Evolutionary conservation across 1,139 yeast species (phyloP).

Genomic region (Suhomyces guaymorum): DNA sequence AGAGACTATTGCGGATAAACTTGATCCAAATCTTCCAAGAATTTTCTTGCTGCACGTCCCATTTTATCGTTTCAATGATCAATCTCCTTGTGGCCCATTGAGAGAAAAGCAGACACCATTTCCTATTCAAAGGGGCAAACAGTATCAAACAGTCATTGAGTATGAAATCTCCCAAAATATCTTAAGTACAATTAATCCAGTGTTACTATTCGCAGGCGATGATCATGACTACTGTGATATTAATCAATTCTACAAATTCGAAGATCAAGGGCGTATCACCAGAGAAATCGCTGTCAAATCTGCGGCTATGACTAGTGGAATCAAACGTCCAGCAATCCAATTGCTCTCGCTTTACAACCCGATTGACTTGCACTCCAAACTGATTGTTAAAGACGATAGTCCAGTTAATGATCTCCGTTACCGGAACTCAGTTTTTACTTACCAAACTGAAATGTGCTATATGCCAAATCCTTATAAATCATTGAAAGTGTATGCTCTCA

Average conservation of each 20-base stretch:
- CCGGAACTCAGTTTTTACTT: slow-evolving; percentile 20
- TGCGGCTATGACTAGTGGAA: slow-evolving; percentile 92
- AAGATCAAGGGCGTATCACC: slow-evolving; percentile 38
- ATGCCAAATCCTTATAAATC: slow-evolving; percentile 71
- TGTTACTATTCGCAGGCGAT: slow-evolving; percentile 81
- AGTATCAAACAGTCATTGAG: slow-evolving; percentile 75
- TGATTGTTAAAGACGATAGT: slow-evolving; percentile 5
- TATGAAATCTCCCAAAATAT: slow-evolving; percentile 58
- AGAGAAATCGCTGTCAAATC: slow-evolving; percentile 87
- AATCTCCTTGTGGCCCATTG: slow-evolving; percentile 62
- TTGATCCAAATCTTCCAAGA: slow-evolving; percentile 52
- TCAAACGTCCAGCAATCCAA: slow-evolving; percentile 81
- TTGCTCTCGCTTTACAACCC: slow-evolving; percentile 68
- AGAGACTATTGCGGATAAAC: slow-evolving; percentile 19
- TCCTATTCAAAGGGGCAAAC: slow-evolving; percentile 70
- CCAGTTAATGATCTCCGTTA: slow-evolving; percentile 14
- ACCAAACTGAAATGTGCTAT: slow-evolving; percentile 61
- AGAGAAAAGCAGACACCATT: slow-evolving; percentile 59
- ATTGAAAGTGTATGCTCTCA: slow-evolving; percentile 36
- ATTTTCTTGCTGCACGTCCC: slow-evolving; percentile 82
- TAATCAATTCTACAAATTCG: slow-evolving; percentile 49
- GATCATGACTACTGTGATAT: slow-evolving; percentile 95
- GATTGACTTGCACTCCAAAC: slow-evolving; percentile 10
- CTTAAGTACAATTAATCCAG: slow-evolving; percentile 59
- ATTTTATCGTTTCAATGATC: slow-evolving; percentile 55